A percentile compares a stretch with the other conserved stretches of the same genome.
phyloP scores from a whole-genome alignment of 2,329 filamentous ascomycete species.

The Aphanocladium album region DNA sequence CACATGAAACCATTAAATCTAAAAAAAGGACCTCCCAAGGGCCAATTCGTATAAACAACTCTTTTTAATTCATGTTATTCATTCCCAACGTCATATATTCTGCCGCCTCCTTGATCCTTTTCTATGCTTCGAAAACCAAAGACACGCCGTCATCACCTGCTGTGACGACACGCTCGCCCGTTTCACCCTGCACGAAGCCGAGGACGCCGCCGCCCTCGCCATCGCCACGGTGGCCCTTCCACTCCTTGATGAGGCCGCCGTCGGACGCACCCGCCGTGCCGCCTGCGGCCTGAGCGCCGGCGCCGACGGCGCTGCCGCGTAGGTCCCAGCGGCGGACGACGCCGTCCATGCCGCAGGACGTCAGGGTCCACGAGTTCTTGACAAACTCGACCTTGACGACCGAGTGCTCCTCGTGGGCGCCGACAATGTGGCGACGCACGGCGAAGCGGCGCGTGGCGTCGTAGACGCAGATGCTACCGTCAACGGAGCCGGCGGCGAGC shows the following conservation, averaged over 20 bases:
- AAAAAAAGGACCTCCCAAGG: too few relatives aligned
- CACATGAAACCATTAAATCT: not conserved
- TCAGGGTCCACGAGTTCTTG: constrained; percentile 63
- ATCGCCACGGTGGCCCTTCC: constrained; percentile 81
- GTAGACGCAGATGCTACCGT: constrained; percentile 77
- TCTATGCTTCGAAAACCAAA: constrained; percentile 59
- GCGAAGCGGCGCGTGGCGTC: constrained; percentile 84
- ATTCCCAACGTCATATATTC: too few relatives aligned
- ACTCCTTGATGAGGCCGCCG: constrained; percentile 72
- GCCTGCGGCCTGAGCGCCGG: constrained; percentile 23
- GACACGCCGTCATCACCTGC: constrained; percentile 80
- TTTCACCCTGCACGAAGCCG: constrained; percentile 80
- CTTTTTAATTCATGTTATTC: not conserved
- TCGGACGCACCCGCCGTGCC: constrained; percentile 36
- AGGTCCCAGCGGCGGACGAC: constrained; percentile 85
- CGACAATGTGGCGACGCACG: constrained; percentile 73
- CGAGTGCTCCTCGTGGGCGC: constrained; percentile 80
- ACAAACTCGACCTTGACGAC: constrained; percentile 94
- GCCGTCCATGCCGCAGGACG: constrained; percentile 87
- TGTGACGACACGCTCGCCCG: constrained; percentile 72
- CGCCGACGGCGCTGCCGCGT: constrained; percentile 36
- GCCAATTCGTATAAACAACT: not conserved
- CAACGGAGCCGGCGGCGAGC: constrained; percentile 62
- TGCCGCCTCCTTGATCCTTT: not conserved
- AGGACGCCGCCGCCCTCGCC: constrained; percentile 85